Base-by-base conservation (phyloP, 2,329 filamentous ascomycete genomes). In the Alternaria hordeiaustralica region DNA sequence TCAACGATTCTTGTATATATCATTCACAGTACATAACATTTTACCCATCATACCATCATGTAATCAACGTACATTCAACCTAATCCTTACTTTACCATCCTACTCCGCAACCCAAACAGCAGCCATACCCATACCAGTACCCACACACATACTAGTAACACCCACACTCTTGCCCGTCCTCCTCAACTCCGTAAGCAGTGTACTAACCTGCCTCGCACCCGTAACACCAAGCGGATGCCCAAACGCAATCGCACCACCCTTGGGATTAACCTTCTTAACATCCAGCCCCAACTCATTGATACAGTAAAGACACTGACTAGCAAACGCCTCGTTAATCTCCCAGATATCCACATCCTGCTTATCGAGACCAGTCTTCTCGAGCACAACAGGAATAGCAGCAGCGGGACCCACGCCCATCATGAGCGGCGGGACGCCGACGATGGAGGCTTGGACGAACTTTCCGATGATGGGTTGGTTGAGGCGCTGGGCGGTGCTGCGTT, bases 301-400 rank as follows among this genome's bases (percentile, higher is more conserved):
- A 81, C 94, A 97, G 92, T 92, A 98, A 70, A 98, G 82, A 82
- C 93, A 97, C 87, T 98, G 95, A 68, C 89, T 92, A 30, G 96
- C 96, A 81, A 99, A 99, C 1, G 96, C 96, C 87, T 99, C 96
- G 85, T 99, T 99, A 87, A 99, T 97, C 88, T 99, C 96, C 77
- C 88, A 98, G 77, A 98, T 95, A 79, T 98, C 96, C 28, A 99
- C 93, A 71, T 98, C 95, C 61, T 75, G 91, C 82, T 90, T 93
- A 78, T 85, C 86, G 73, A 99, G 89, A 64, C 94, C 94, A 0
- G 94, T 92, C 80, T 96, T 94, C 79, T 92, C 87, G 60, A 97
- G 90, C 5, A 93, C 94, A 79, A 94, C 92, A 69, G 96, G 96
- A 76, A 99, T 98, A 61, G 96, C 94, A 82, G 94, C 94, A 89